These are phyloP conservation scores for Scenedesmus sp. DNA, from an alignment of 163 green algal species.

Conservation along the genomic window DNA sequence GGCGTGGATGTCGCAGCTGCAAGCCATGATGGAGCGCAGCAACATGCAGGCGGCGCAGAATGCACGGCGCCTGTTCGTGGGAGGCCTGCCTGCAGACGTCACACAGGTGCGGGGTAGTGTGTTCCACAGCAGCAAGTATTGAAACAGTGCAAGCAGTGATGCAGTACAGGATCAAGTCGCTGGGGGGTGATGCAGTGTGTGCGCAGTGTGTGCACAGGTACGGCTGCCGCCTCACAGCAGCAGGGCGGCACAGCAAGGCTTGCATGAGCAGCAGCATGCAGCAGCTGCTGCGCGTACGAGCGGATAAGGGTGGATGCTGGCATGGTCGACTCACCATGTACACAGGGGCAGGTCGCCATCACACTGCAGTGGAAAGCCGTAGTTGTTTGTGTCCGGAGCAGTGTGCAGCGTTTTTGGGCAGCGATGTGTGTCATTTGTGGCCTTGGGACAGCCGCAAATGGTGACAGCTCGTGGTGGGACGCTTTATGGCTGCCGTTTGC, in stretches of 20 bases:
- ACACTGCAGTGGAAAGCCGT: too few species aligned
- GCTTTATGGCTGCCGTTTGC: too few species aligned
- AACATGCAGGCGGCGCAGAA: constrained; percentile 28
- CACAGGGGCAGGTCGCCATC: too few species aligned
- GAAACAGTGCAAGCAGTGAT: background rate
- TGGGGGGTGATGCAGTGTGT: too few species aligned
- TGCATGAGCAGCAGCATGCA: background rate
- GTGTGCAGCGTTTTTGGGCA: too few species aligned
- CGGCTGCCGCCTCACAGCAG: background rate
- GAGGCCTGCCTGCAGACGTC: background rate
- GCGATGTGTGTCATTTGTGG: too few species aligned
- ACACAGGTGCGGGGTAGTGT: background rate
- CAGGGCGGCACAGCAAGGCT: background rate
- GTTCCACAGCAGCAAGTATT: too few species aligned
- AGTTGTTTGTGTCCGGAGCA: too few species aligned
- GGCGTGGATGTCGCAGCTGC: constrained; percentile 22
- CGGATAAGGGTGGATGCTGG: too few species aligned
- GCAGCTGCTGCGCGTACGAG: background rate
- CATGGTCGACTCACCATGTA: too few species aligned
- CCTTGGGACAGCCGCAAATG: too few species aligned
- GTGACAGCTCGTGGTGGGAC: too few species aligned
- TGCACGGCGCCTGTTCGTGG: constrained; percentile 34
- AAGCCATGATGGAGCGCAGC: constrained; percentile 1
- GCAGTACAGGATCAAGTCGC: background rate
- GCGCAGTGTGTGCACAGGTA: background rate